Evolutionary conservation across 2,329 filamentous ascomycete genomes (phyloP).

Genomic region (Elsinoe batatas): DNA sequence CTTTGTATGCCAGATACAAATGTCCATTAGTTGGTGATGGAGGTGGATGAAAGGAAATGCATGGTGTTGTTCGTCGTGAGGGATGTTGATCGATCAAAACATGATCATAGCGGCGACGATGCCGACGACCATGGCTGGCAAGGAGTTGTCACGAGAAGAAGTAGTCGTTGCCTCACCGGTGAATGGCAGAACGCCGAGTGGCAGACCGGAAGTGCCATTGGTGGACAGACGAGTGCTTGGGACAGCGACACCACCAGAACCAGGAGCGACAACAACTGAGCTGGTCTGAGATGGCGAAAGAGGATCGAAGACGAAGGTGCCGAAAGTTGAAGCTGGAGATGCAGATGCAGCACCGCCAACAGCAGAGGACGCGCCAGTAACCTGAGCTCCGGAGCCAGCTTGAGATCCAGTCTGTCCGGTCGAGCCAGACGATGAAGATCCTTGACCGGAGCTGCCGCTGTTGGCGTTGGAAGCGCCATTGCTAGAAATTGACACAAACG

Average conservation of each 20-base stretch:
- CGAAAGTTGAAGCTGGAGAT: slow-evolving; percentile 10
- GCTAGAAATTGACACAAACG: slow-evolving; percentile 6
- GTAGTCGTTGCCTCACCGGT: not conserved
- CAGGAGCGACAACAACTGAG: not conserved
- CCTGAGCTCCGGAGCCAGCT: slow-evolving; percentile 2
- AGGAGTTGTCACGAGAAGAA: not conserved
- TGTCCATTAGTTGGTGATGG: slow-evolving; percentile 6
- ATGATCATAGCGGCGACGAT: slow-evolving; percentile 9
- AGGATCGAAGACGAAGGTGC: slow-evolving; percentile 7
- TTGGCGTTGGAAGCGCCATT: not conserved
- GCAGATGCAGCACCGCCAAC: not conserved
- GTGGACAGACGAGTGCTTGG: not conserved
- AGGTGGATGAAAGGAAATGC: not conserved
- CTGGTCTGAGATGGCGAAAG: not conserved
- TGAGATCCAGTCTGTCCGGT: slow-evolving; percentile 5
- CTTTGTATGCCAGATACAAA: not conserved
- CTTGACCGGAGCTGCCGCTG: not conserved
- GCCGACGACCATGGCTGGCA: slow-evolving; percentile 1
- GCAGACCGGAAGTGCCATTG: not conserved
- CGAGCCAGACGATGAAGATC: not conserved
- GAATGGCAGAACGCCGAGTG: slow-evolving; percentile 7
- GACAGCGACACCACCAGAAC: not conserved
- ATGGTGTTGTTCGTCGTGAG: not conserved
- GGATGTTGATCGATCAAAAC: not conserved
- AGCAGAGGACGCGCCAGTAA: slow-evolving; percentile 10